A percentile compares a stretch with the other conserved stretches of the same genome.
Conservation (phyloP, 2,329 filamentous ascomycete genomes). For the Alternaria brassicae region DNA sequence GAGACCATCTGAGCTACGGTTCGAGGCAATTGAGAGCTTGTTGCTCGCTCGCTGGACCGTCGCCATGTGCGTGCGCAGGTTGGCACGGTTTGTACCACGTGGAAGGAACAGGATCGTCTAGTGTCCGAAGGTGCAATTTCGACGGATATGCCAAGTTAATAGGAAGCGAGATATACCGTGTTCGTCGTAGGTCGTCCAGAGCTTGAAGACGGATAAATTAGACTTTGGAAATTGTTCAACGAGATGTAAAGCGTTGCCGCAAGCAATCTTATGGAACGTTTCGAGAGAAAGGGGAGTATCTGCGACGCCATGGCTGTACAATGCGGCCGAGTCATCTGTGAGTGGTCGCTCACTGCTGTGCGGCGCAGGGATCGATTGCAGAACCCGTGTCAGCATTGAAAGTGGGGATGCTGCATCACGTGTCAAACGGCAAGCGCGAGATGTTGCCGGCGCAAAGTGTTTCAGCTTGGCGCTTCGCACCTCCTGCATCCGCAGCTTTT, state of each 20-base stretch:
- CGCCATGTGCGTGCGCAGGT: constrained; percentile 17
- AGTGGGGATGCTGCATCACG: constrained; percentile 19
- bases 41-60: constrained; percentile 25
- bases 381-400: constrained; percentile 11
- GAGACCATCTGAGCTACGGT: constrained; percentile 34
- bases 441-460: constrained; percentile 13
- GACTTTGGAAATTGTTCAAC: background rate
- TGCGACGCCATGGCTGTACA: constrained; percentile 18
- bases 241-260: background rate
- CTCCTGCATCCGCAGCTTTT: constrained; percentile 14
- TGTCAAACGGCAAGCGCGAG: constrained; percentile 9
- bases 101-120: background rate
- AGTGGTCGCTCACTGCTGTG: constrained; percentile 11
- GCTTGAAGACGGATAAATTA: background rate
- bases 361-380: constrained; percentile 18
- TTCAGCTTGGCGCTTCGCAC: constrained; percentile 30
- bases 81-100: background rate
- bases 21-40: constrained; percentile 35
- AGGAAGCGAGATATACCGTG: background rate
- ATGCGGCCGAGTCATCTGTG: constrained; percentile 20
- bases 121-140: constrained; percentile 6
- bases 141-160: background rate
- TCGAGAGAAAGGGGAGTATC: constrained; percentile 19
- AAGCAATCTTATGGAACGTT: constrained; percentile 6
- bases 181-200: background rate